A percentile compares a stretch with the other conserved stretches of the same genome.
These are phyloP conservation scores for Geotrichum carabidarum DNA, from an alignment of 1,139 yeast species.

Conservation along the genomic window DNA sequence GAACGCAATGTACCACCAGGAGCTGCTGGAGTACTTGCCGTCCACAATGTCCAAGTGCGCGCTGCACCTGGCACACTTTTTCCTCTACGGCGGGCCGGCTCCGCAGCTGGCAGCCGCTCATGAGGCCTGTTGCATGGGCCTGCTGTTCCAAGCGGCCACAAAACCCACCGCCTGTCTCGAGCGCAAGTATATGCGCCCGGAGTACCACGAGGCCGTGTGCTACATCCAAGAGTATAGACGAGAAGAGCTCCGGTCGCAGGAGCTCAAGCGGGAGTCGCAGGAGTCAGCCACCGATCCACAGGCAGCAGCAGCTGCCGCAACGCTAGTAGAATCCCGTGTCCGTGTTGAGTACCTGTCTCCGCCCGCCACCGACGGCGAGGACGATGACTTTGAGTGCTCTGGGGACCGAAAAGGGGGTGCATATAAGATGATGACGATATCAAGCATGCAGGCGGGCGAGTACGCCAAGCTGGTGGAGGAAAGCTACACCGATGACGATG, in stretches of 20 bases:
- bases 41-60: conserved; percentile 65
- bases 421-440: background rate
- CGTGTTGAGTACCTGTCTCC: conserved; percentile 3
- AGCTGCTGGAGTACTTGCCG: conserved; percentile 56
- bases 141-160: background rate
- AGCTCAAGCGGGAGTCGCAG: background rate
- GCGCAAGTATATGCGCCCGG: background rate
- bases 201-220: conserved; percentile 1
- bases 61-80: conserved; percentile 50
- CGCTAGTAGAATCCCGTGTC: background rate
- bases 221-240: background rate
- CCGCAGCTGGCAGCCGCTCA: background rate
- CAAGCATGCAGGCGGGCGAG: conserved; percentile 1
- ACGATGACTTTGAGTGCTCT: background rate
- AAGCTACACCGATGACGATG: background rate
- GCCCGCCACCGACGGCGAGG: conserved; percentile 7
- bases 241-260: background rate
- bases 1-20: conserved; percentile 65
- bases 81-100: background rate
- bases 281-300: background rate
- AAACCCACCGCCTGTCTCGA: conserved; percentile 2
- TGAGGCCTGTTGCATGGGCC: background rate
- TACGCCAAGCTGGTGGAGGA: background rate
- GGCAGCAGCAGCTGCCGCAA: background rate
- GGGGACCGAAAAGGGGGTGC: background rate